Percentiles rank a stretch among this genome's conserved stretches.
Conservation (phyloP, 2,329 filamentous ascomycete genomes). For the Calonectria naviculata region DNA sequence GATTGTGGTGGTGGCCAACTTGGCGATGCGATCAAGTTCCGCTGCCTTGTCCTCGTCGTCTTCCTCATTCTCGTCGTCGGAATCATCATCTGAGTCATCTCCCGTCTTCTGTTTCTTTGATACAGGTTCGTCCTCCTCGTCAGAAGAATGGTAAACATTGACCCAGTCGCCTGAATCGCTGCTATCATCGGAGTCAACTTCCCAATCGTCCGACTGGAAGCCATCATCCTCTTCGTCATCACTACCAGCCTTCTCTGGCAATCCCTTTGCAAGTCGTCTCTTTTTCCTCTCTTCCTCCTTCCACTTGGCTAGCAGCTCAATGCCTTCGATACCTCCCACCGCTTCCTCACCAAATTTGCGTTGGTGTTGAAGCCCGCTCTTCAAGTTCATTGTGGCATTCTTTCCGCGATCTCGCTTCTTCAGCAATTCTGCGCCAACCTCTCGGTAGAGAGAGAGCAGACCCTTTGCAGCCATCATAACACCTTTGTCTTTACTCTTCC, state of each 20-base stretch:
- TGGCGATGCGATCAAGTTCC: constrained; percentile 67
- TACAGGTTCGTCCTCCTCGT: constrained; percentile 78
- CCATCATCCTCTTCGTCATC: constrained; percentile 70
- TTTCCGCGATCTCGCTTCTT: constrained; percentile 93
- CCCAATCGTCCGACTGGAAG: constrained; percentile 68
- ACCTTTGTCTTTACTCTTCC: constrained; percentile 97
- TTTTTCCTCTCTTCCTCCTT: constrained; percentile 89
- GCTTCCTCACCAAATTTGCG: constrained; percentile 86
- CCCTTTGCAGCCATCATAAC: constrained; percentile 99
- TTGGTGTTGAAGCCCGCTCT: constrained; percentile 79
- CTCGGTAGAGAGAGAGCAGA: constrained; percentile 88
- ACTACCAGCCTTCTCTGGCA: constrained; percentile 70
- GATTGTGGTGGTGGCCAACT: constrained; percentile 91
- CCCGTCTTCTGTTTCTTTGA: constrained; percentile 56
- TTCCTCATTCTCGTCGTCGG: constrained; percentile 50
- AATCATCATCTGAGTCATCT: constrained; percentile 34
- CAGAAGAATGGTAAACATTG: constrained; percentile 86
- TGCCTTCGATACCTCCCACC: constrained; percentile 85
- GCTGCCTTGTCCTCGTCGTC: constrained; percentile 56
- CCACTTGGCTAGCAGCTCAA: constrained; percentile 92
- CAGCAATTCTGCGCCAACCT: constrained; percentile 89
- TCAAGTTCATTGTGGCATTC: constrained; percentile 86
- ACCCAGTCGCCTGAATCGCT: constrained; percentile 91
- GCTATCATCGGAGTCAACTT: constrained; percentile 69
- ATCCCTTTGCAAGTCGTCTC: constrained; percentile 76